phyloP scores from a whole-genome alignment of 352 stramenopile species.

The Albugo laibachii region DNA sequence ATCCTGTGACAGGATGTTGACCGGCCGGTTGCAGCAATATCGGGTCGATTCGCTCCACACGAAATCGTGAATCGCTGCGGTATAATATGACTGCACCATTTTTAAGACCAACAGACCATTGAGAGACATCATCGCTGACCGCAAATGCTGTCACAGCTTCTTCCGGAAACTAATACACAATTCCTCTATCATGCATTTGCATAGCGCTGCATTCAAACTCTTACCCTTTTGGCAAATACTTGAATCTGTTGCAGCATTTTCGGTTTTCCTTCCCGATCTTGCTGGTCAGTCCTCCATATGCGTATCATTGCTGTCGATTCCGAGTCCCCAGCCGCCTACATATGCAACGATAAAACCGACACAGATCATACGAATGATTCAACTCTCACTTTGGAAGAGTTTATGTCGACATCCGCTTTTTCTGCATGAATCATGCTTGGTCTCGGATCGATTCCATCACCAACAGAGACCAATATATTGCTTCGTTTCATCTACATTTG shows the following conservation, averaged over 20 bases:
- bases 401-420: conserved; percentile 59
- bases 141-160: conserved; percentile 74
- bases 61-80: conserved; percentile 40
- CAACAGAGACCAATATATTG: conserved; percentile 73
- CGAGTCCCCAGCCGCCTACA: conserved; percentile 41
- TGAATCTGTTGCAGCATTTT: conserved; percentile 75
- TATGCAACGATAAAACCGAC: conserved; percentile 8
- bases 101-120: conserved; percentile 60
- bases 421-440: conserved; percentile 38
- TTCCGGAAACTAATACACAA: conserved; percentile 30
- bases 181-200: background rate
- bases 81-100: conserved; percentile 76
- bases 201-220: background rate
- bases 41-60: conserved; percentile 40
- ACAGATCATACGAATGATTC: background rate
- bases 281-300: conserved; percentile 77
- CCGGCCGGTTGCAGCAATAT: conserved; percentile 57
- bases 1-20: conserved; percentile 53
- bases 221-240: conserved; percentile 65
- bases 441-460: conserved; percentile 65
- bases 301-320: conserved; percentile 58
- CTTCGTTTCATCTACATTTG: conserved; percentile 62
- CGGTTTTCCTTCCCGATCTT: conserved; percentile 65
- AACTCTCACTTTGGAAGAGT: conserved; percentile 25
- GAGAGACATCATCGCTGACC: conserved; percentile 63